phyloP scores from a whole-genome alignment of 2,329 filamentous ascomycete species.

The Raffaelea arxii region DNA sequence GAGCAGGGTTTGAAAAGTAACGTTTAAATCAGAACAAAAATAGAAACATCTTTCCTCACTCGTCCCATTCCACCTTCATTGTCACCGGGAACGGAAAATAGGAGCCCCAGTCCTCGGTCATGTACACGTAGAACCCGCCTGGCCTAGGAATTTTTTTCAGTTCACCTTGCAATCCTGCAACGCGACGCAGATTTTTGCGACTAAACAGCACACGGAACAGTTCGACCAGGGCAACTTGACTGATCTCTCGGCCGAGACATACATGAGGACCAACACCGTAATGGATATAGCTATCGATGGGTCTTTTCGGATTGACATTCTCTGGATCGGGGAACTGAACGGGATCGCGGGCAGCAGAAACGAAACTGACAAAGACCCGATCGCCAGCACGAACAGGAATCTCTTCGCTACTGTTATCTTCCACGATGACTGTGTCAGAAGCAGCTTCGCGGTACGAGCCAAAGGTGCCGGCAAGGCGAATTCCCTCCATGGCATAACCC shows the following conservation, averaged over 20 bases:
- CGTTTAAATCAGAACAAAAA: neutral
- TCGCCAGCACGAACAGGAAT: slow-evolving; percentile 45
- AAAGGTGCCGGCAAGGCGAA: slow-evolving; percentile 56
- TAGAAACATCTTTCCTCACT: slow-evolving; percentile 7
- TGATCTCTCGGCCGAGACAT: slow-evolving; percentile 51
- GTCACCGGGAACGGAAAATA: slow-evolving; percentile 36
- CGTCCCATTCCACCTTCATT: slow-evolving; percentile 46
- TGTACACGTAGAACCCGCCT: slow-evolving; percentile 48
- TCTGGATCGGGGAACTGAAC: slow-evolving; percentile 51
- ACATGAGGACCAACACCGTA: slow-evolving; percentile 54
- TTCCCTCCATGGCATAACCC: slow-evolving; percentile 62
- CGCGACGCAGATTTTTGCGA: slow-evolving; percentile 49
- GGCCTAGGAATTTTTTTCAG: slow-evolving; percentile 53
- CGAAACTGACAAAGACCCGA: slow-evolving; percentile 55
- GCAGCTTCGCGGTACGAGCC: slow-evolving; percentile 49
- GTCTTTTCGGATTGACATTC: slow-evolving; percentile 52
- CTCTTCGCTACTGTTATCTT: slow-evolving; percentile 42
- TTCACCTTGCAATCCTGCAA: slow-evolving; percentile 53
- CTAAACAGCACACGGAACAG: slow-evolving; percentile 59
- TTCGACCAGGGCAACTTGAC: slow-evolving; percentile 52
- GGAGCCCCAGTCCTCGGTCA: slow-evolving; percentile 55
- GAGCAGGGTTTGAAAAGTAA: no score
- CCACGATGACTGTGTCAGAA: slow-evolving; percentile 30
- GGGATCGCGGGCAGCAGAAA: slow-evolving; percentile 44
- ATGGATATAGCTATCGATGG: slow-evolving; percentile 54